Evolutionary conservation across 2,329 filamentous ascomycete genomes (phyloP), one percentile per base, ranked within the genome.

Genomic region (Xylariaceae sp.): DNA sequence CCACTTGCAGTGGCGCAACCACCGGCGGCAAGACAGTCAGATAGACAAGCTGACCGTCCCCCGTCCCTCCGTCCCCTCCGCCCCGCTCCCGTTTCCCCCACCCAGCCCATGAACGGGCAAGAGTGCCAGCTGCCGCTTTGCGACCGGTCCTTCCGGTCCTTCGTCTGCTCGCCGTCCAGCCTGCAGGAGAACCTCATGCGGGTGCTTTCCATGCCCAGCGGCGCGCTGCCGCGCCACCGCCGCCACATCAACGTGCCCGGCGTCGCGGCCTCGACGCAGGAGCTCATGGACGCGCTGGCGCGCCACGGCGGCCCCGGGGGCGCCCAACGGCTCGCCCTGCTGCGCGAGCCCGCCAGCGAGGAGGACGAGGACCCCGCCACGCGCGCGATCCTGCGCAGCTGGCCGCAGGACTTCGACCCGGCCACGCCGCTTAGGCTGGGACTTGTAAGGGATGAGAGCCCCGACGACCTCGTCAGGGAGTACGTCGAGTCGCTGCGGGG

Each of bases 201-300:
- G 33, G 60, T 67, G 13, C 43, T 68, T 32, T 38, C 47, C 17
- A 53, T 67, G 55, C 51, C 58, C n/a, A 49, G 51, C 12, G 47
- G 50, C 17, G 60, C 57, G 29, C 50, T 77, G 43, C 64, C 60
- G 9, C 36, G 34, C 39, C 57, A 67, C 59, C 64, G 66, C 29
- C 61, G 75, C 15, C 65, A 69, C 31, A 62, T 79, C 33, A 77
- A 77, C 50, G 59, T 77, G 23, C 75, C 75, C 0, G 75, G 75
- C 40, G 51, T 75, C 36, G 64, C 68, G 27, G 68, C 74, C 3
- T 74, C 65, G 21, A 61, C 75, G n/a, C 68, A 76, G 53, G 68
- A 78, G 47, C 66, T 79, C 58, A 61, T 77, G 58, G 72, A 77
- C 50, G 72, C 70, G 17, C 51, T 80, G 44, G 68, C 63, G 32